phyloP scores from a whole-genome alignment of 108 stramenopile genomes.

The Pseudonitzschia multiseries region DNA sequence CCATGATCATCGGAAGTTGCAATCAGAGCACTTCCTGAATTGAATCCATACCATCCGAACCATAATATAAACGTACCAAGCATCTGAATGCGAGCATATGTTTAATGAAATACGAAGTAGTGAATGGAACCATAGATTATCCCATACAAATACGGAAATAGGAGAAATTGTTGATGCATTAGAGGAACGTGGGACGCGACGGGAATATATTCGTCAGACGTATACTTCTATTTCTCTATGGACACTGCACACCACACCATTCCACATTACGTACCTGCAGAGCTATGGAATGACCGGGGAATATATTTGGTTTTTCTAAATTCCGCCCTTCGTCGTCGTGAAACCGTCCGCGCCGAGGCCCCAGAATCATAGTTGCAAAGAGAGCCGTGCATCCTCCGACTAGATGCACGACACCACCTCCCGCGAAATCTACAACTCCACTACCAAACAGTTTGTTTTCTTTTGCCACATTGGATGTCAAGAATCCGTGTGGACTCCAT shows the following conservation, averaged over 20 bases:
- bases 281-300: constrained; percentile 77
- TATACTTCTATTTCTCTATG: background rate
- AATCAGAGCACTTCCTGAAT: constrained; percentile 75
- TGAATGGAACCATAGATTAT: background rate
- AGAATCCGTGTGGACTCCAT: constrained; percentile 76
- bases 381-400: constrained; percentile 88
- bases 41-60: constrained; percentile 98
- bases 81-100: constrained; percentile 22
- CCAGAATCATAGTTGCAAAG: constrained; percentile 80
- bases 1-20: constrained; percentile 39
- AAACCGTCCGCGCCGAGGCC: constrained; percentile 83
- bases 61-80: constrained; percentile 75
- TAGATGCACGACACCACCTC: constrained; percentile 90
- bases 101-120: background rate
- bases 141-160: too few relatives aligned
- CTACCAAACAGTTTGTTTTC: constrained; percentile 62
- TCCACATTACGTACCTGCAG: constrained; percentile 56
- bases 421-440: constrained; percentile 93
- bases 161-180: background rate
- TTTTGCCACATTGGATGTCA: constrained; percentile 36
- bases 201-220: background rate
- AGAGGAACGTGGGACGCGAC: too few relatives aligned
- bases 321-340: constrained; percentile 65
- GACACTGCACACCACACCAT: background rate
- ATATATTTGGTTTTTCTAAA: constrained; percentile 60